Base-by-base conservation (phyloP, 768 basidiomycete genomes). In the Amanita phalloides region DNA sequence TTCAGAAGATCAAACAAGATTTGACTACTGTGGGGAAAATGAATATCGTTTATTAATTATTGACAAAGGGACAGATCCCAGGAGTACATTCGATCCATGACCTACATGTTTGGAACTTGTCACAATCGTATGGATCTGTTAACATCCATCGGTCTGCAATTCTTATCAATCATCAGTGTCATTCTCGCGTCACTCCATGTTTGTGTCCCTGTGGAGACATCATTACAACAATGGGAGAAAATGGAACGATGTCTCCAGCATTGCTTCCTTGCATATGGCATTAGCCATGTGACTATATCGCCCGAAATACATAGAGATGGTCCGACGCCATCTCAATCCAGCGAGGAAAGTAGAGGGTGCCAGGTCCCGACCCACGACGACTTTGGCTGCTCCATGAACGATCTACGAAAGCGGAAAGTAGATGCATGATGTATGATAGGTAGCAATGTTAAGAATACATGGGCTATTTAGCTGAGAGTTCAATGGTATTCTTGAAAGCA, bases 401-500 rank as follows among this genome's bases (percentile, higher is more conserved):
- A 68, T 26, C 45, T 71, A 53, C 72, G 68, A 60, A 66, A 64
- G 55, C 63, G 69, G 26, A 68, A 61, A 49, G 45, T 48, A 9
- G 60, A 51, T 28, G 61, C 55, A 36, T 57, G 53, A 43, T 13
- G 33, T 33, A 33, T 33, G 3, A 32, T 32, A 32, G 26, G 26
- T 28, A 28, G 4, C 26, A 28, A 38, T n/a, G 20, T 4, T 23
- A 23, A 9, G 3, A 33, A 52, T 45, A 38, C 59, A 54, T 66
- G 30, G 33, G 55, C 48, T 57, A 59, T 52, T 76, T 81, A 14
- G 77, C 68, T 25, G 82, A 76, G 44, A 90, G 61, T 62, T 95
- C 90, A 6, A 96, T 88, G 0, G 90, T 81, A 55, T 89, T 86
- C 66, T 99, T 99, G 73, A 97, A 95, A 4, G 87, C 87, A 3